These are phyloP conservation scores for Vitellaria paradoxa DNA, from an alignment of 179 eudicot genomes.

Conservation along the genomic window DNA sequence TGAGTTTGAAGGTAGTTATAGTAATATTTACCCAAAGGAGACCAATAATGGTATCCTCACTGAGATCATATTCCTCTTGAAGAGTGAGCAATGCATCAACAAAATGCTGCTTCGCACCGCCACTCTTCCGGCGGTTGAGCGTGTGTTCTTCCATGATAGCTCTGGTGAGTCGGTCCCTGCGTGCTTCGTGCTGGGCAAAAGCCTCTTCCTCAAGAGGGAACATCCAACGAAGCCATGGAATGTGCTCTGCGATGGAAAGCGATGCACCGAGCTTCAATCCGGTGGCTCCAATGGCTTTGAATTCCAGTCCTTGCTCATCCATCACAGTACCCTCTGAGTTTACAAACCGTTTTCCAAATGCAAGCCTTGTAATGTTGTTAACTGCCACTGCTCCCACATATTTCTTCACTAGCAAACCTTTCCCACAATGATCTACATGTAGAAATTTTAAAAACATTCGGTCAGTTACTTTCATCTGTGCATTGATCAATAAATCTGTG, in stretches of 20 bases:
- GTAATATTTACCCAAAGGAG: constrained; percentile 62
- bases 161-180: constrained; percentile 50
- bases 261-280: constrained; percentile 47
- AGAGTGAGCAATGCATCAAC: constrained; percentile 75
- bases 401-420: constrained; percentile 44
- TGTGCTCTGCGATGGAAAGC: constrained; percentile 56
- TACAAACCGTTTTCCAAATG: constrained; percentile 59
- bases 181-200: constrained; percentile 48
- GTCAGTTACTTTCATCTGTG: no score
- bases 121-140: constrained; percentile 43
- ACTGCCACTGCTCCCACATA: constrained; percentile 62
- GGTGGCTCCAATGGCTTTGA: constrained; percentile 40
- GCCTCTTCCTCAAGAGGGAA: constrained; percentile 54
- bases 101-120: constrained; percentile 63
- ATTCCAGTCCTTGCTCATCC: constrained; percentile 56
- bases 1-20: background rate
- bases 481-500: no score
- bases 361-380: constrained; percentile 58
- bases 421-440: constrained; percentile 54
- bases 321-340: constrained; percentile 38
- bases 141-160: constrained; percentile 82
- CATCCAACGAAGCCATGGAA: constrained; percentile 74
- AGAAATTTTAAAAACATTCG: no score
- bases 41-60: constrained; percentile 74
- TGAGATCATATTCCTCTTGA: constrained; percentile 67